Evolutionary conservation across 805 yeast genomes (phyloP).

Genomic region (Suhomyces sp.): DNA sequence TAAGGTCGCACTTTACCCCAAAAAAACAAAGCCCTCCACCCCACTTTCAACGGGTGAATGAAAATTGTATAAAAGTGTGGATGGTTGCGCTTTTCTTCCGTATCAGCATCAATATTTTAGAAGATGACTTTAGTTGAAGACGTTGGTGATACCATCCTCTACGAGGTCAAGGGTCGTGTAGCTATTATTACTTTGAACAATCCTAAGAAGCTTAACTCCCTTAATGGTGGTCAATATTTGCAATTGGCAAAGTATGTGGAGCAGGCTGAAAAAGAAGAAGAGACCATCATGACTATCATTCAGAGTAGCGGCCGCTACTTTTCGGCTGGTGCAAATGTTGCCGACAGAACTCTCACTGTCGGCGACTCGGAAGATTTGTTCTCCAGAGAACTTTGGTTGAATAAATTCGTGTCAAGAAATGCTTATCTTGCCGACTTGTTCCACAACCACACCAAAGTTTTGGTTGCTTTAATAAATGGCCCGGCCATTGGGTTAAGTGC

Average conservation of each 20-base stretch:
- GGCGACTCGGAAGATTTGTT: conserved; percentile 28
- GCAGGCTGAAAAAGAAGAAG: conserved; percentile 59
- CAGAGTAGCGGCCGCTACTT: conserved; percentile 73
- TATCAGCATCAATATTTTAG: neutral
- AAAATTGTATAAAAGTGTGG: neutral
- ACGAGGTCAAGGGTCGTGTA: conserved; percentile 45
- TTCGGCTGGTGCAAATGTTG: conserved; percentile 82
- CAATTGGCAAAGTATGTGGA: conserved; percentile 57
- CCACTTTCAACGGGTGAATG: conserved; percentile 3
- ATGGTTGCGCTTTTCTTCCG: neutral
- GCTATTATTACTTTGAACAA: conserved; percentile 65
- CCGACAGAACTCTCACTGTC: conserved; percentile 30
- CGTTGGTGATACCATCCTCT: conserved; percentile 20
- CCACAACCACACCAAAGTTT: conserved; percentile 65
- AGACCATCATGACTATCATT: conserved; percentile 62
- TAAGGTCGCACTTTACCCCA: neutral
- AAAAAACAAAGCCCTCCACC: neutral
- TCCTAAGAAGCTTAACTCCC: conserved; percentile 63
- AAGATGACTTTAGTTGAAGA: conserved; percentile 1
- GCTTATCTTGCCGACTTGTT: conserved; percentile 64
- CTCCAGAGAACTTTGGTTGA: conserved; percentile 47
- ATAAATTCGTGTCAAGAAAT: conserved; percentile 66
- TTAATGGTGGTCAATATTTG: conserved; percentile 62
- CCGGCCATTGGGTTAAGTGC: conserved; percentile 81
- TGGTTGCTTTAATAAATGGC: conserved; percentile 77